Conservation (phyloP, 148 eudicot genomes). For the Salicornia ramosissima region DNA sequence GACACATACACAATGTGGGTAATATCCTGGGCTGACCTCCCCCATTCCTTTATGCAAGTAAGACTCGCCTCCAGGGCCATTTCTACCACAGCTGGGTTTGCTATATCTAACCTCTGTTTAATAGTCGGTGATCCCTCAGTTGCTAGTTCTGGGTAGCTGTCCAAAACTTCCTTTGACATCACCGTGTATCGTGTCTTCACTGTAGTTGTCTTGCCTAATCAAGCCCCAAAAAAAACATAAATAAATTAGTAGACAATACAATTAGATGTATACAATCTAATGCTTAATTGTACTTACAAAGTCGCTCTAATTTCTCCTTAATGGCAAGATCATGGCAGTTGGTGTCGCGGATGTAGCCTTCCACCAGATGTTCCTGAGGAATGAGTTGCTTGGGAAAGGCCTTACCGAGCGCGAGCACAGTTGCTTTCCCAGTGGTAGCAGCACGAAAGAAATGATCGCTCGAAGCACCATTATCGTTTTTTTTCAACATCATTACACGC, state of each 20-base stretch:
- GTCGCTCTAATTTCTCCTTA: slow-evolving; percentile 75
- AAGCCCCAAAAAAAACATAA: slow-evolving; percentile 3
- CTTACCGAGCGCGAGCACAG: slow-evolving; percentile 69
- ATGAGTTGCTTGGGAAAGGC: slow-evolving; percentile 82
- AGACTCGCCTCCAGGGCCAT: slow-evolving; percentile 61
- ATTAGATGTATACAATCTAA: not conserved
- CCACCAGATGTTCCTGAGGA: slow-evolving; percentile 73
- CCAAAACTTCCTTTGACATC: slow-evolving; percentile 53
- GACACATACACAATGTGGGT: slow-evolving; percentile 75
- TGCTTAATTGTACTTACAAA: slow-evolving; percentile 46
- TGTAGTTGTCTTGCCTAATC: slow-evolving; percentile 75
- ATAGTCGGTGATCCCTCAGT: slow-evolving; percentile 71
- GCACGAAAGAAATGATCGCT: slow-evolving; percentile 28
- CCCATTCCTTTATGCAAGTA: slow-evolving; percentile 66
- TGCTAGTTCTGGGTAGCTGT: slow-evolving; percentile 58
- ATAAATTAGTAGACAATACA: not conserved
- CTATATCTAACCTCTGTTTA: slow-evolving; percentile 57
- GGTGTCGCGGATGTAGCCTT: slow-evolving; percentile 74
- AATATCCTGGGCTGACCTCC: slow-evolving; percentile 49
- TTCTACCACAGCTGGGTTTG: slow-evolving; percentile 59
- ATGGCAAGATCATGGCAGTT: slow-evolving; percentile 57
- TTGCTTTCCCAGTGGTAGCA: slow-evolving; percentile 71
- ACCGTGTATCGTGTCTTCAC: slow-evolving; percentile 82
- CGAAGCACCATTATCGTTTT: slow-evolving; percentile 30
- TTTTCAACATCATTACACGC: slow-evolving; percentile 42